phyloP scores from a whole-genome alignment of 371 early-diverging fungal species.

The Lichtheimia hyalospora region DNA sequence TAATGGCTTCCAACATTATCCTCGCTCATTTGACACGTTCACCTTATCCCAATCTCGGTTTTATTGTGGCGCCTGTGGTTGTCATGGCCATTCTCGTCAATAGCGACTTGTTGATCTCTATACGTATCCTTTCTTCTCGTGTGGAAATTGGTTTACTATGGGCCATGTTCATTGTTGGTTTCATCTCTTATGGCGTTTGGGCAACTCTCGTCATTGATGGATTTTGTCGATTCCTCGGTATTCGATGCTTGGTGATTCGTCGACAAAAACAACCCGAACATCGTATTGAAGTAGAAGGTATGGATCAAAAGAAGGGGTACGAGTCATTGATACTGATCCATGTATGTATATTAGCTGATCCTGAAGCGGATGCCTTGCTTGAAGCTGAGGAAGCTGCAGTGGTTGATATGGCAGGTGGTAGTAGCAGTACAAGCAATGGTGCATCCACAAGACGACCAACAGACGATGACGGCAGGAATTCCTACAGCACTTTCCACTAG shows the following conservation, averaged over 20 bases:
- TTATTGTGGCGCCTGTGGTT: constrained; percentile 66
- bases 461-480: constrained; percentile 9
- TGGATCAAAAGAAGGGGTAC: neutral
- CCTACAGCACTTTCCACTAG: constrained; percentile 17
- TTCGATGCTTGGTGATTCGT: constrained; percentile 79
- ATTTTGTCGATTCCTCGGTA: constrained; percentile 82
- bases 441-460: neutral
- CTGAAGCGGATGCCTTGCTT: constrained; percentile 12
- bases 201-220: constrained; percentile 80
- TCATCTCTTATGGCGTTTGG: constrained; percentile 51
- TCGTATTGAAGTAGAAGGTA: constrained; percentile 6
- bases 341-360: neutral
- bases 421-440: neutral
- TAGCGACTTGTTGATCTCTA: constrained; percentile 41
- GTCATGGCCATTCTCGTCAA: constrained; percentile 68
- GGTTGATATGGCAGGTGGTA: neutral
- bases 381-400: constrained; percentile 11
- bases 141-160: constrained; percentile 19
- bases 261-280: constrained; percentile 12
- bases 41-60: constrained; percentile 75
- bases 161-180: constrained; percentile 7
- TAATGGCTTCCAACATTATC: constrained; percentile 89
- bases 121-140: constrained; percentile 9
- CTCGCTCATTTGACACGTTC: constrained; percentile 84
- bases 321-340: too few relatives aligned